Base-by-base conservation (phyloP, 2,329 filamentous ascomycete genomes). In the Madurella fahalii region DNA sequence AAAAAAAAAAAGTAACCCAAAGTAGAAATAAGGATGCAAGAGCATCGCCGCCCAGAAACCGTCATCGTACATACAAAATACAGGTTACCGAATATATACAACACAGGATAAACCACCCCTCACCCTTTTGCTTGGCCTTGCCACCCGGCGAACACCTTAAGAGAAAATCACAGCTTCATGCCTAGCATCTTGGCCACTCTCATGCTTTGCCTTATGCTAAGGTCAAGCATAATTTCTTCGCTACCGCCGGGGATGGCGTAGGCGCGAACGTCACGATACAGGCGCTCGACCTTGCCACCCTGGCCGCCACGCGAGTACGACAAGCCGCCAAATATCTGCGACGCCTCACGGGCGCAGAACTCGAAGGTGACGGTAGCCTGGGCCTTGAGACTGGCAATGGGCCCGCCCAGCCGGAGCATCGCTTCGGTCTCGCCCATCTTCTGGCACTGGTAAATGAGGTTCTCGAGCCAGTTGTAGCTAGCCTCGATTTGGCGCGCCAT, bases 401-500 rank as follows among this genome's bases (percentile, higher is more conserved):
- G 89, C 37, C 94, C 94, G 44, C 94, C 94, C 8, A 99, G 87
- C 64, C 92, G 89, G 65, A 97, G 78, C 90, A 96, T 97, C 56
- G 93, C 93, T 76, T 97, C 90, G 49, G 87, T 91, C 71, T 97
- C 91, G 60, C 85, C 84, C 93, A 97, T 97, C 74, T 85, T 85
- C 74, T 91, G 77, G 76, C 90, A 94, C 75, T 99, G 94, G 78
- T 84, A 96, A 71, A 97, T 86, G 59, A 97, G 77, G 71, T 90
- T 95, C 79, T 99, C 94, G 55, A 97, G 83, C 94, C 94, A 99
- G 74, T 88, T 89, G 77, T 94, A 94, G n/a, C 86, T 89, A 20
- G 94, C 91, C 75, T 99, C 94, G 71, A 97, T 95, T 76, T 97
- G 94, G 54, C 94, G 86, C 2, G 91, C 93, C 94, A 99, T 99